phyloP scores from a whole-genome alignment of 495 filamentous ascomycete species.

The Aspergillus olivimuriae region DNA sequence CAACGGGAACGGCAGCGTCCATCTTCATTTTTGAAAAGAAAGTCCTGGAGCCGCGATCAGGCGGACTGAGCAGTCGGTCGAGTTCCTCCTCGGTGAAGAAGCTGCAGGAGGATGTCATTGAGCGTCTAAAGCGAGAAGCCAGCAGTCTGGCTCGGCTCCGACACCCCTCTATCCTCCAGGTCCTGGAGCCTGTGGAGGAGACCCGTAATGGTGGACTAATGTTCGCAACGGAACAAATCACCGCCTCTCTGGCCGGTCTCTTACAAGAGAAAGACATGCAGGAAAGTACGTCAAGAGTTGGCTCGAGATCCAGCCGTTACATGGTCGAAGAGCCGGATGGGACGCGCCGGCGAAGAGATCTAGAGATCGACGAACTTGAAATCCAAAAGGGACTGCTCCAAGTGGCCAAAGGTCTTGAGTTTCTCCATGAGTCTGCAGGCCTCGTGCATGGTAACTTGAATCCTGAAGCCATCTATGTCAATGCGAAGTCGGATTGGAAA shows the following conservation, averaged over 20 bases:
- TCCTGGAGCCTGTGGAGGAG: slow-evolving; percentile 93
- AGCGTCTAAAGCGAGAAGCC: slow-evolving; percentile 85
- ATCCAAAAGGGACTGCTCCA: slow-evolving; percentile 95
- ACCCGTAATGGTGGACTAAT: slow-evolving; percentile 84
- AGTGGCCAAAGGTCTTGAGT: slow-evolving; percentile 89
- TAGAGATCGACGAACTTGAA: slow-evolving; percentile 95
- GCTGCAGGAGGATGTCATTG: slow-evolving; percentile 79
- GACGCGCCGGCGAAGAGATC: slow-evolving; percentile 63
- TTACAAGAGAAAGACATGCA: slow-evolving; percentile 88
- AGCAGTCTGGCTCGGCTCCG: slow-evolving; percentile 77
- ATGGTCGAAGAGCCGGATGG: slow-evolving; percentile 77
- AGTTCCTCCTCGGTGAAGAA: slow-evolving; percentile 67
- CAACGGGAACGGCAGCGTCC: slow-evolving; percentile 77
- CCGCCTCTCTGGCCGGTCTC: slow-evolving; percentile 75
- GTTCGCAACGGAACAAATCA: slow-evolving; percentile 90
- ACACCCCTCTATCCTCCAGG: slow-evolving; percentile 86
- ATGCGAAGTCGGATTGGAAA: slow-evolving; percentile 98
- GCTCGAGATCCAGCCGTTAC: slow-evolving; percentile 68
- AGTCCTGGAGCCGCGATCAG: slow-evolving; percentile 62
- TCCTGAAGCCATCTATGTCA: slow-evolving; percentile 90
- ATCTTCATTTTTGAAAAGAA: slow-evolving; percentile 95
- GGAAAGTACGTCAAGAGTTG: slow-evolving; percentile 52
- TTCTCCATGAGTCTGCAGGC: slow-evolving; percentile 91
- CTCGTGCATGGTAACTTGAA: slow-evolving; percentile 92
- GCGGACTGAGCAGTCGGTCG: slow-evolving; percentile 51